Percentiles rank a stretch among this genome's conserved stretches.
phyloP scores from a whole-genome alignment of 768 basidiomycete species.

The Rhizopogon salebrosus region DNA sequence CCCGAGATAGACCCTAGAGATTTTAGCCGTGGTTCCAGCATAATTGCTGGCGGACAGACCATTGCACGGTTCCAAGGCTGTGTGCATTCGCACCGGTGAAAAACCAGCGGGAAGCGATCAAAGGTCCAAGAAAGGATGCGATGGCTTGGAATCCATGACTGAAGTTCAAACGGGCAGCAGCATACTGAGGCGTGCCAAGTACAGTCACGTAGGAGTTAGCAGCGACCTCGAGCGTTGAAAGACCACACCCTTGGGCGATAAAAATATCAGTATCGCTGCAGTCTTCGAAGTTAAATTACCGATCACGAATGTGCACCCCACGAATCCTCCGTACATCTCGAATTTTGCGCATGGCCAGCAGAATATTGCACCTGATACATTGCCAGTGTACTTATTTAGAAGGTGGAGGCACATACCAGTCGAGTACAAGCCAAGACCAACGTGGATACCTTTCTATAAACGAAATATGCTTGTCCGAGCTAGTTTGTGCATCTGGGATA shows the following conservation, averaged over 20 bases:
- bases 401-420: slow-evolving; percentile 29
- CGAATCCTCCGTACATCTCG: slow-evolving; percentile 67
- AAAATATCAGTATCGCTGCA: background rate
- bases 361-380: slow-evolving; percentile 56
- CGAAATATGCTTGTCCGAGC: slow-evolving; percentile 1
- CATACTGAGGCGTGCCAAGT: slow-evolving; percentile 60
- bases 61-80: slow-evolving; percentile 62
- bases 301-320: slow-evolving; percentile 67
- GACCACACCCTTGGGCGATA: slow-evolving; percentile 44
- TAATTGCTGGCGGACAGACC: slow-evolving; percentile 25
- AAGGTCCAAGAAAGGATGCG: slow-evolving; percentile 65
- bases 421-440: slow-evolving; percentile 55
- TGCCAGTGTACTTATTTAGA: background rate
- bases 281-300: slow-evolving; percentile 27
- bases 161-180: slow-evolving; percentile 71
- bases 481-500: background rate
- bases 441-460: slow-evolving; percentile 51
- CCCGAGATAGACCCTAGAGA: slow-evolving; percentile 53
- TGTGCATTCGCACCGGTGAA: slow-evolving; percentile 59
- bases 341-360: slow-evolving; percentile 76
- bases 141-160: slow-evolving; percentile 77
- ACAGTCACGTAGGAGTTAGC: slow-evolving; percentile 79
- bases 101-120: slow-evolving; percentile 73
- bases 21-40: background rate
- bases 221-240: slow-evolving; percentile 62